A percentile compares a stretch with the other conserved stretches of the same genome.
These are phyloP conservation scores for Puccinia polysora DNA, from an alignment of 1,284 basidiomycete genomes.

Conservation along the genomic window DNA sequence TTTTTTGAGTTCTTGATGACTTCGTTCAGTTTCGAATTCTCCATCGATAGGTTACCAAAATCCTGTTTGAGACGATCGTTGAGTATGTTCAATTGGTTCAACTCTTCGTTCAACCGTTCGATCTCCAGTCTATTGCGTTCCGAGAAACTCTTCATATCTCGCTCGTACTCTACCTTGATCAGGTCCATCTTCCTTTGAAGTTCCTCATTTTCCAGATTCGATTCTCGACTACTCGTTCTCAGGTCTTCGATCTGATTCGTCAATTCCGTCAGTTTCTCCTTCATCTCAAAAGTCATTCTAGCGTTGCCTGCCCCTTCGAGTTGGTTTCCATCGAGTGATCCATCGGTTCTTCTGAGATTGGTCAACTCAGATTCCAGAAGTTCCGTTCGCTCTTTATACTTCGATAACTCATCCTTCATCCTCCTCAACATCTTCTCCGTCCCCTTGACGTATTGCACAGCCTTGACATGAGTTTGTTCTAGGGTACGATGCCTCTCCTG, in stretches of 20 bases:
- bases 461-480: conserved; percentile 51
- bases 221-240: not conserved
- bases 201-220: conserved; percentile 26
- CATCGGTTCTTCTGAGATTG: conserved; percentile 18
- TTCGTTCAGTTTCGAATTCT: conserved; percentile 8
- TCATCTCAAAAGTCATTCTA: conserved; percentile 14
- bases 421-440: conserved; percentile 98
- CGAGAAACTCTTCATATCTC: not conserved
- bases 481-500: conserved; percentile 49
- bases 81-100: not conserved
- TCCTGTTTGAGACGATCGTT: not conserved
- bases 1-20: conserved; percentile 27
- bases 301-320: not conserved
- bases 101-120: not conserved
- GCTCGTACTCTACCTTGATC: conserved; percentile 23
- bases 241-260: conserved; percentile 13
- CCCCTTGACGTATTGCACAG: conserved; percentile 57
- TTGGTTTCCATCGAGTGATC: conserved; percentile 17
- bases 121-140: not conserved
- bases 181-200: conserved; percentile 14
- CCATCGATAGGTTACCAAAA: not conserved
- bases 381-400: conserved; percentile 28
- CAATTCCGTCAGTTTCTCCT: conserved; percentile 9
- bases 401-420: conserved; percentile 65
- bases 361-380: conserved; percentile 18